Conservation (phyloP, 768 basidiomycete genomes). For the Mycena maculata region DNA sequence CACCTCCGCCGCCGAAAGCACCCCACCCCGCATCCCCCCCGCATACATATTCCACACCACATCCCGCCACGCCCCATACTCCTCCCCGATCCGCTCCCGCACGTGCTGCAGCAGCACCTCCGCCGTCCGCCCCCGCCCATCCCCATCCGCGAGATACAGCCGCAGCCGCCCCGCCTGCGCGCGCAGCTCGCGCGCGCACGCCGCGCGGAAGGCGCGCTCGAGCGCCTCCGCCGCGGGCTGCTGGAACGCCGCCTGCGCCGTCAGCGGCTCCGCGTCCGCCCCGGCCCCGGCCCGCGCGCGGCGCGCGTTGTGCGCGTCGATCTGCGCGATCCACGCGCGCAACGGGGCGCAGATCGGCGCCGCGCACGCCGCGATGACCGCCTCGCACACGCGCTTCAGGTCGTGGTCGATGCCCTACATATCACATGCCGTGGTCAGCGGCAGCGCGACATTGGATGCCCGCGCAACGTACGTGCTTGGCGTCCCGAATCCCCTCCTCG, state of each 20-base stretch:
- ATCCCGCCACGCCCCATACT: conserved; percentile 80
- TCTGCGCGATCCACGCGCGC: conserved; percentile 70
- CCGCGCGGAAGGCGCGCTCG: conserved; percentile 65
- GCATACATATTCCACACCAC: conserved; percentile 63
- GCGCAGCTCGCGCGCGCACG: conserved; percentile 67
- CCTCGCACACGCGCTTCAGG: conserved; percentile 87
- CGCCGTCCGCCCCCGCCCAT: conserved; percentile 64
- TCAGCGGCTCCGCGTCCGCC: conserved; percentile 40
- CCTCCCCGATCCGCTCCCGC: conserved; percentile 77
- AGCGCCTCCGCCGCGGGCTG: conserved; percentile 60
- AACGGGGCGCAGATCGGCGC: conserved; percentile 68
- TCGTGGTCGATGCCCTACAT: conserved; percentile 86
- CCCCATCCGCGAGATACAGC: conserved; percentile 81
- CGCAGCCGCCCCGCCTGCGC: conserved; percentile 68
- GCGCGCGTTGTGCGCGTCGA: conserved; percentile 42
- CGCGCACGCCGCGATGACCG: conserved; percentile 76
- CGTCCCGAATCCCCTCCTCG: conserved; percentile 74
- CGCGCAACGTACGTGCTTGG: conserved; percentile 68
- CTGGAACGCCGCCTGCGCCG: conserved; percentile 62
- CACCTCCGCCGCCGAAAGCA: conserved; percentile 51
- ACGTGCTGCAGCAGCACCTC: conserved; percentile 82
- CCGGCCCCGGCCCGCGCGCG: conserved; percentile 25
- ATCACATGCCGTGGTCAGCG: no score
- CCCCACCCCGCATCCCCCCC: conserved; percentile 45
- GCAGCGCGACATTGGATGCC: no score